Percentiles rank a stretch among this genome's conserved stretches.
phyloP scores from a whole-genome alignment of 2,329 filamentous ascomycete species.

The Cladosporium sp. region DNA sequence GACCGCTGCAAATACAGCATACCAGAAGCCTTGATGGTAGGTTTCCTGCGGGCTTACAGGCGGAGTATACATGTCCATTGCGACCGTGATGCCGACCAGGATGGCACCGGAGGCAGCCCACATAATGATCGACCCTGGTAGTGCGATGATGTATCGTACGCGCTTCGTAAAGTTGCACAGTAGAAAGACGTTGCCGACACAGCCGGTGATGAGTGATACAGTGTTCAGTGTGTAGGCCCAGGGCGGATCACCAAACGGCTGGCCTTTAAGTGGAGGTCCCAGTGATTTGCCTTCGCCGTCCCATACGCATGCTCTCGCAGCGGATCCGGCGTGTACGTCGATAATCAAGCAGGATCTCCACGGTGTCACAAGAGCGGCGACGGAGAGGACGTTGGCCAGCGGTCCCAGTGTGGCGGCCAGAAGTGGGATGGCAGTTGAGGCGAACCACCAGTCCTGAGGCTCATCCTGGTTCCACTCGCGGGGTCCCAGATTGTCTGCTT shows the following conservation, averaged over 20 bases:
- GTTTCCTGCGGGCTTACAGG: constrained; percentile 49
- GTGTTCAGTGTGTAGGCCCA: constrained; percentile 79
- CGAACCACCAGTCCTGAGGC: constrained; percentile 40
- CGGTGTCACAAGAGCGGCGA: constrained; percentile 77
- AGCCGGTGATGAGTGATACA: constrained; percentile 71
- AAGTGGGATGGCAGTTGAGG: constrained; percentile 50
- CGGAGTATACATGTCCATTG: constrained; percentile 63
- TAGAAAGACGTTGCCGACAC: constrained; percentile 77
- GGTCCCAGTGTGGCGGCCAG: constrained; percentile 82
- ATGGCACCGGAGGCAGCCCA: constrained; percentile 69
- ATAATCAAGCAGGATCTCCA: constrained; percentile 66
- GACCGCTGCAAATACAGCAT: constrained; percentile 74
- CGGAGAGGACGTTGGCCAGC: constrained; percentile 82
- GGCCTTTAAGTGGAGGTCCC: constrained; percentile 54
- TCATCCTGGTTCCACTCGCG: constrained; percentile 36
- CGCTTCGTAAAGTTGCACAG: constrained; percentile 83
- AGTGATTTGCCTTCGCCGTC: constrained; percentile 26
- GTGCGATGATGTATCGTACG: constrained; percentile 76
- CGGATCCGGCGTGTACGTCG: constrained; percentile 46
- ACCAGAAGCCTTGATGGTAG: constrained; percentile 84
- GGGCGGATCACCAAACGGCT: constrained; percentile 64
- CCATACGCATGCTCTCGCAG: constrained; percentile 25
- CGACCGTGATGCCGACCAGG: constrained; percentile 65
- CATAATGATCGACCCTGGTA: constrained; percentile 78
- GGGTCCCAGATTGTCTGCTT: neutral